Evolutionary conservation across 2,329 filamentous ascomycete genomes (phyloP), one percentile per base, ranked within the genome.

Genomic region (Exophiala aquamarina): DNA sequence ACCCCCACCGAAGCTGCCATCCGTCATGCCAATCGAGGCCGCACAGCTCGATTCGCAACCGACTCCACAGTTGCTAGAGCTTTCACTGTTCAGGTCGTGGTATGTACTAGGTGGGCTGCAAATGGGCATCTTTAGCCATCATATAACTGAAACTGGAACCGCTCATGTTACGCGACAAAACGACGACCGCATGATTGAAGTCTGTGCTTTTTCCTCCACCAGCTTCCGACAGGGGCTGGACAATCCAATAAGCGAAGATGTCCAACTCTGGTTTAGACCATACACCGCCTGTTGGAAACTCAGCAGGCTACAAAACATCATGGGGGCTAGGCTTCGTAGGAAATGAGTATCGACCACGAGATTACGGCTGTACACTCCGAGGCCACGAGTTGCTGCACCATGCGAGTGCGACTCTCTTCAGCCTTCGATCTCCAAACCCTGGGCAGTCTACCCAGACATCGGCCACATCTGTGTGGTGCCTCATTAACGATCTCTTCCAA

Each of bases 11-110:
- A 31, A 39, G 46, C 34, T 23, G 45, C 41, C 35, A 49, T 47
- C 46, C 42, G 46, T 44, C n/a, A 40, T 23, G 47, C 42, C 49
- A 46, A 49, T 47, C 46, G 45, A 46, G 15, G 32, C 38, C 46
- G 47, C 26, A 26, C 18, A 32, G 20, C 23, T 39, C 48, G 31
- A 47, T 50, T 50, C 20, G 28, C 7, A 26, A 29, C n/a, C 23
- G n/a, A 10, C 13, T 29, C 17, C 23, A 33, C 20, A 13, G n/a
- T n/a, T 38, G 40, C 14, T 28, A 26, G 40, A 20, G 23, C 17
- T 18, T 41, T n/a, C n/a, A n/a, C n/a, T n/a, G n/a, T 41, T 29
- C 31, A 34, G n/a, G 32, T 31, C n/a, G n/a, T n/a, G n/a, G n/a
- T 31, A 31, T 9, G 23, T 26, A 11, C 6, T 11, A 26, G 23